These are phyloP conservation scores for Picochlorum sp. DNA, from an alignment of 139 green algal species.

Conservation along the genomic window DNA sequence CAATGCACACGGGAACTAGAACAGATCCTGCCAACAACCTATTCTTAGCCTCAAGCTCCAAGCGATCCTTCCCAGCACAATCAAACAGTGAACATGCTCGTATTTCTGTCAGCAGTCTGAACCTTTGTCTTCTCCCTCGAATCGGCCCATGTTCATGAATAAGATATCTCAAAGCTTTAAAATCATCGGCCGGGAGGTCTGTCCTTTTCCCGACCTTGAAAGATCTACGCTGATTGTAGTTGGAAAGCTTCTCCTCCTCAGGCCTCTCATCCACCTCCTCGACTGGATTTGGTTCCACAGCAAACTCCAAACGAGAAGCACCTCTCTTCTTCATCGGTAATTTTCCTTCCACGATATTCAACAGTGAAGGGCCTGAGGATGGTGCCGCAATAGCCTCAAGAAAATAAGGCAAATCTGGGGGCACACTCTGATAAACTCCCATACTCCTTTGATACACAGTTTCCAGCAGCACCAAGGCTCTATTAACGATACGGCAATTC, in stretches of 20 bases:
- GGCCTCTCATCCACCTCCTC: background rate
- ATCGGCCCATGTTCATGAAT: background rate
- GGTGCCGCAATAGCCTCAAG: background rate
- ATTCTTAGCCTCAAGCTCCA: background rate
- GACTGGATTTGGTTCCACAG: background rate
- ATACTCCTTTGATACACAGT: background rate
- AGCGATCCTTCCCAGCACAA: background rate
- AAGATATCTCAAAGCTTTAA: background rate
- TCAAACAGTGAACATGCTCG: background rate
- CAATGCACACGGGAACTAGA: background rate
- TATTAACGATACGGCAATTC: background rate
- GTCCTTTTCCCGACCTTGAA: background rate
- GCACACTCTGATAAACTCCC: background rate
- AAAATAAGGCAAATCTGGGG: slow-evolving; percentile 1
- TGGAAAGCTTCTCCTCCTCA: background rate
- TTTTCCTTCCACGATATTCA: background rate
- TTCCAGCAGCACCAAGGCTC: background rate
- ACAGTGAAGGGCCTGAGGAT: background rate
- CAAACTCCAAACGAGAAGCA: background rate
- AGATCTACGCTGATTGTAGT: too few species aligned
- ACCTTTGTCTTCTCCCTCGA: background rate
- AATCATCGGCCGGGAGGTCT: background rate
- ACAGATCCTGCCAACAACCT: background rate
- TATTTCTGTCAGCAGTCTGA: background rate
- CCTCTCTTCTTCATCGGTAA: background rate